phyloP scores from a whole-genome alignment of 2,329 filamentous ascomycete genomes.

The Cladosporium sp. region DNA sequence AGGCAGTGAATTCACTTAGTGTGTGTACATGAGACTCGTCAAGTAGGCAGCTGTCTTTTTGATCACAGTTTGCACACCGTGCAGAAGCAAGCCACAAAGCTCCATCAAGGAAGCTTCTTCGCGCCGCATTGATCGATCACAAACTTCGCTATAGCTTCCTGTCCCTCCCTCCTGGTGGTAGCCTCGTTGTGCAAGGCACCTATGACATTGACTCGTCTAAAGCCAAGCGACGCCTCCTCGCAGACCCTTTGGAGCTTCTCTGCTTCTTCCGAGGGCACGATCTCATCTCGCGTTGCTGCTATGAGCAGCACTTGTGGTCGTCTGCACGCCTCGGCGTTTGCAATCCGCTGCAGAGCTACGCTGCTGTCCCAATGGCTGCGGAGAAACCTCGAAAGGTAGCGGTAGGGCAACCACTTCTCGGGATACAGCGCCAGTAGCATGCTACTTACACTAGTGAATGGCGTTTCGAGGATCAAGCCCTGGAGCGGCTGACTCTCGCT shows the following conservation, averaged over 20 bases:
- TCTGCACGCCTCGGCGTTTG: conserved; percentile 23
- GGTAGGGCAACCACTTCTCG: conserved; percentile 77
- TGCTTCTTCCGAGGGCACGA: conserved; percentile 62
- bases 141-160: conserved; percentile 41
- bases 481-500: conserved; percentile 31
- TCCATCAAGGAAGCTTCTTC: background rate
- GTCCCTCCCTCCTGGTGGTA: conserved; percentile 47
- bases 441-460: conserved; percentile 68
- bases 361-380: conserved; percentile 60
- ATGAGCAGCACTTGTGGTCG: conserved; percentile 52
- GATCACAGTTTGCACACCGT: background rate
- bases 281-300: conserved; percentile 57
- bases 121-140: conserved; percentile 4
- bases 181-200: conserved; percentile 56
- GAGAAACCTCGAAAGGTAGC: conserved; percentile 72
- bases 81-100: background rate
- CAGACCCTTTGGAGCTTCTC: conserved; percentile 53
- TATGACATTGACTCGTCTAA: conserved; percentile 43
- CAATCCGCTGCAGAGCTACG: conserved; percentile 44
- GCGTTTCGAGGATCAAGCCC: conserved; percentile 71
- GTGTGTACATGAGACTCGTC: too few species aligned
- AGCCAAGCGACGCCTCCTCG: conserved; percentile 38
- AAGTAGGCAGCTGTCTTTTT: too few species aligned
- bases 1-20: background rate
- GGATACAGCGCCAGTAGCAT: conserved; percentile 76